Conservation (phyloP, 495 filamentous ascomycete species). For the Lasiosphaeria hispida region DNA sequence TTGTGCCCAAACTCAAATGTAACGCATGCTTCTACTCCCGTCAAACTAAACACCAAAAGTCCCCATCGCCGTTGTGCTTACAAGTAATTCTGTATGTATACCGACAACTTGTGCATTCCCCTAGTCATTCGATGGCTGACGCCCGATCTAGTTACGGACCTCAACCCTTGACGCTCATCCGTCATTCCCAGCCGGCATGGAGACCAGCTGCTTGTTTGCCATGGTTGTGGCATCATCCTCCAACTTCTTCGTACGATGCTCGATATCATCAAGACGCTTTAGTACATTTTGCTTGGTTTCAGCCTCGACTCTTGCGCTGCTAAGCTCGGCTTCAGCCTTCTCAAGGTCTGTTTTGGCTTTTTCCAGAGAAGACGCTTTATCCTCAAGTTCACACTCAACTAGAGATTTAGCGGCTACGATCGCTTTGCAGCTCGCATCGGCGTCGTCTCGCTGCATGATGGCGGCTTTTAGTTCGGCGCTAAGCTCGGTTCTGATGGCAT, state of each 20-base stretch:
- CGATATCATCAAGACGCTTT: slow-evolving; percentile 3
- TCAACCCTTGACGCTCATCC: slow-evolving; percentile 3
- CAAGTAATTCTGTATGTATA: neutral
- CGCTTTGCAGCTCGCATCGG: too few relatives aligned
- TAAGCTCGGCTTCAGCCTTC: neutral
- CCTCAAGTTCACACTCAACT: too few relatives aligned
- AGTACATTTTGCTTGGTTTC: neutral
- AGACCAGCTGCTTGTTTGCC: slow-evolving; percentile 1
- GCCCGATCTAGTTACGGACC: too few relatives aligned
- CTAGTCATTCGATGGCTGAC: too few relatives aligned
- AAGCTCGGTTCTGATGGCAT: too few relatives aligned
- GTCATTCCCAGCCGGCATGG: neutral
- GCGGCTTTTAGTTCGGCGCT: too few relatives aligned
- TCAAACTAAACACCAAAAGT: slow-evolving; percentile 5
- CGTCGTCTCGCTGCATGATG: too few relatives aligned
- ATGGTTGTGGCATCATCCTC: neutral
- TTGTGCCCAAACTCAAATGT: slow-evolving; percentile 1
- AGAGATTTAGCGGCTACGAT: too few relatives aligned
- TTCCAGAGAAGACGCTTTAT: neutral
- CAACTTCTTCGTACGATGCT: slow-evolving; percentile 1
- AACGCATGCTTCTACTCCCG: neutral
- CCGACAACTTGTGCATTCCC: too few relatives aligned
- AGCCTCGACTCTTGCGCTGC: neutral
- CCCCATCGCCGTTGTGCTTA: neutral
- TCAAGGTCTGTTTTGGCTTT: slow-evolving; percentile 1